These are phyloP conservation scores for Fusarium concolor DNA, from an alignment of 2,329 filamentous ascomycete genomes.

Conservation along the genomic window DNA sequence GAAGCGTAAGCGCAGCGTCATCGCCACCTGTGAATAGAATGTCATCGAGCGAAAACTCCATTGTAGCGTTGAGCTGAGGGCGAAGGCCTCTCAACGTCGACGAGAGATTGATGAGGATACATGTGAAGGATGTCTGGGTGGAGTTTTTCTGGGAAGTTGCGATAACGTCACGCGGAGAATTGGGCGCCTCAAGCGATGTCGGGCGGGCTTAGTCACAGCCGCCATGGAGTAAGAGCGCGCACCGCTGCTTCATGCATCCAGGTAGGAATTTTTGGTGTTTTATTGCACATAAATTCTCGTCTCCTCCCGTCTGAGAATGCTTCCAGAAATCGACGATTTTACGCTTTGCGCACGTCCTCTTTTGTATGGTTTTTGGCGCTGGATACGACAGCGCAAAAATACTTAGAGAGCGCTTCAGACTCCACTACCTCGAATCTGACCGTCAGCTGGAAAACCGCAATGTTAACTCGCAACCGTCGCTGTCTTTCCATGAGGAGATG, in stretches of 20 bases:
- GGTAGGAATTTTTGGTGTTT: conserved; percentile 1
- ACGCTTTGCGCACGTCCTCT: neutral
- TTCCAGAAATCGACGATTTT: neutral
- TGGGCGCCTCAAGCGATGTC: conserved; percentile 14
- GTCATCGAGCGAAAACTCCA: conserved; percentile 44
- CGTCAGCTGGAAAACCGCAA: neutral
- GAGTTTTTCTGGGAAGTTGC: conserved; percentile 18
- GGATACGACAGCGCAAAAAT: neutral
- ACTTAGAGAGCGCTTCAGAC: conserved; percentile 8
- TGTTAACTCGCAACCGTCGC: no score
- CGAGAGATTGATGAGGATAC: neutral
- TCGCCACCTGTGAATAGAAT: conserved; percentile 36
- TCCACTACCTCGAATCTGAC: neutral
- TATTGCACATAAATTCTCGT: neutral
- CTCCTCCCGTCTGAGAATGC: neutral
- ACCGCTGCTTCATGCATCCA: neutral
- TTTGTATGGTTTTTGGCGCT: neutral
- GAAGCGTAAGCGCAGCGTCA: conserved; percentile 30
- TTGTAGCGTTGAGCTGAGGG: neutral
- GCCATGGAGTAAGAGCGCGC: neutral
- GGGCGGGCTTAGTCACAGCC: conserved; percentile 31
- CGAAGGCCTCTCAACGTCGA: neutral
- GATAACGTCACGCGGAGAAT: conserved; percentile 23
- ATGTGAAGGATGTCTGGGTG: conserved; percentile 22
- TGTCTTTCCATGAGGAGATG: neutral